A percentile compares a stretch with the other conserved stretches of the same genome.
phyloP scores from a whole-genome alignment of 2,329 filamentous ascomycete genomes.

The Capronia epimyces region DNA sequence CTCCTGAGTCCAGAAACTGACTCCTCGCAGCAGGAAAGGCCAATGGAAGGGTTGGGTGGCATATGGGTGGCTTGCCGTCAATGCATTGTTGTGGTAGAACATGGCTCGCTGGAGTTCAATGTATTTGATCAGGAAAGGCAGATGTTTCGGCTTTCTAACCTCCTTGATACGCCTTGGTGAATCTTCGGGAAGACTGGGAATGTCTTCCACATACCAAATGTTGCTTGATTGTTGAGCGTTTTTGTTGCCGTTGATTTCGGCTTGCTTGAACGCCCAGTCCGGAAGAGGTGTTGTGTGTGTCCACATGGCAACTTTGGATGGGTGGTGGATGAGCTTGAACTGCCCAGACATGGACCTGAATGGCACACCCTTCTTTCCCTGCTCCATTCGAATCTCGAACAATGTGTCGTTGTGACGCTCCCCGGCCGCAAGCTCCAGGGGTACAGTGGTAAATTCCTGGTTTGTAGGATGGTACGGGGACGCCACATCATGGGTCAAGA shows the following conservation, averaged over 20 bases:
- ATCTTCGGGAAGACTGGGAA: conserved; percentile 69
- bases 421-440: conserved; percentile 64
- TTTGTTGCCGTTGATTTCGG: conserved; percentile 99
- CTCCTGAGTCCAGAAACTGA: conserved; percentile 98
- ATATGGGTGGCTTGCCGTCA: conserved; percentile 96
- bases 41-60: conserved; percentile 91
- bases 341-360: conserved; percentile 88
- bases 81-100: conserved; percentile 98
- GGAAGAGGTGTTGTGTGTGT: conserved; percentile 92
- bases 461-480: conserved; percentile 96
- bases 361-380: conserved; percentile 71
- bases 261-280: conserved; percentile 94
- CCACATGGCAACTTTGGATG: conserved; percentile 98
- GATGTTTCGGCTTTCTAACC: conserved; percentile 68
- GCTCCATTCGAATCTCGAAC: conserved; percentile 87
- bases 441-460: conserved; percentile 90
- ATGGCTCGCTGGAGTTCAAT: conserved; percentile 94
- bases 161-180: conserved; percentile 69
- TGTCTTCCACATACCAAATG: conserved; percentile 88
- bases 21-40: conserved; percentile 94
- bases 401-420: conserved; percentile 79
- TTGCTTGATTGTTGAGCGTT: conserved; percentile 85
- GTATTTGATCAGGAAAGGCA: conserved; percentile 91
- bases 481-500: conserved; percentile 92
- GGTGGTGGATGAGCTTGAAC: conserved; percentile 92